phyloP scores from a whole-genome alignment of 768 basidiomycete species.

The Tylopilus vinaceipallidus region DNA sequence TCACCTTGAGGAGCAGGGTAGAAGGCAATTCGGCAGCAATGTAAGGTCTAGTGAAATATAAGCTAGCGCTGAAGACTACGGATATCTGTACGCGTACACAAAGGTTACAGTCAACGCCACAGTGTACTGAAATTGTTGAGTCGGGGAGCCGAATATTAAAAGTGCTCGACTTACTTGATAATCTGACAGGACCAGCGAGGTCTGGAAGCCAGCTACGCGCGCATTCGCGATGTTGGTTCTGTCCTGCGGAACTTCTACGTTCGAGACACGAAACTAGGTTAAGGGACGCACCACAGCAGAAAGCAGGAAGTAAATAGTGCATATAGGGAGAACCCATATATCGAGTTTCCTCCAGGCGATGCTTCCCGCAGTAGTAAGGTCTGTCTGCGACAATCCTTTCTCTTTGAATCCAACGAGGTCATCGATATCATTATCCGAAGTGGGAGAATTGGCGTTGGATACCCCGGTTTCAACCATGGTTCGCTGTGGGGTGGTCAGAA shows the following conservation, averaged over 20 bases:
- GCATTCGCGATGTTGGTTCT: slow-evolving; percentile 56
- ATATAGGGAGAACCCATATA: slow-evolving; percentile 44
- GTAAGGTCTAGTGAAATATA: slow-evolving; percentile 37
- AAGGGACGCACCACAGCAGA: slow-evolving; percentile 42
- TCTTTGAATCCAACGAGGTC: background rate
- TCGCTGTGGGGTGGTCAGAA: too few species aligned
- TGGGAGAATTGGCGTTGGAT: background rate
- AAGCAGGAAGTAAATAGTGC: slow-evolving; percentile 49
- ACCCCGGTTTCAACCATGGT: background rate
- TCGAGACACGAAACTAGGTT: background rate
- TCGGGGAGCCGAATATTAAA: background rate
- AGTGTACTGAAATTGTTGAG: slow-evolving; percentile 31
- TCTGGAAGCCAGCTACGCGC: slow-evolving; percentile 58
- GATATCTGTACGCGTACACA: slow-evolving; percentile 13
- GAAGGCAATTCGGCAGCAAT: slow-evolving; percentile 59
- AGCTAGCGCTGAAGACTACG: background rate
- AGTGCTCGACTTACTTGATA: slow-evolving; percentile 18
- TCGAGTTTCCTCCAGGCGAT: slow-evolving; percentile 51
- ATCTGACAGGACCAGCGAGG: slow-evolving; percentile 38
- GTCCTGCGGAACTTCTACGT: slow-evolving; percentile 25
- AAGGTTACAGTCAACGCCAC: slow-evolving; percentile 31
- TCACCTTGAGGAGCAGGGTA: slow-evolving; percentile 52
- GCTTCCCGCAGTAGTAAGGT: slow-evolving; percentile 29
- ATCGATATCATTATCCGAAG: background rate
- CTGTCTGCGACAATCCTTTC: slow-evolving; percentile 3